Conservation (phyloP, 2,329 filamentous ascomycete species). For the Verticillium nonalfalfae region DNA sequence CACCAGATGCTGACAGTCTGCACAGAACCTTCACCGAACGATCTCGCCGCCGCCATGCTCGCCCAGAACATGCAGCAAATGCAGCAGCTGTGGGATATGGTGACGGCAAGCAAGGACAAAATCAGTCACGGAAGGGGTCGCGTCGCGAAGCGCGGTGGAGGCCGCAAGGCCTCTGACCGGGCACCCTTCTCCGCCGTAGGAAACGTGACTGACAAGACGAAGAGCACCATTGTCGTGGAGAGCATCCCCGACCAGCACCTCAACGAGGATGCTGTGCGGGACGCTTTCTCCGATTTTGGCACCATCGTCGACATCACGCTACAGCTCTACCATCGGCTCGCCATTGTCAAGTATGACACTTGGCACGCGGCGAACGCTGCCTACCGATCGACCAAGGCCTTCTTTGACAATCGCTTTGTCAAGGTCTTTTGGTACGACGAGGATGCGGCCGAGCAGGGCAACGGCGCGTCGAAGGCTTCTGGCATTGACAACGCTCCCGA, state of each 20-base stretch:
- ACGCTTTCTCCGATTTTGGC: constrained; percentile 70
- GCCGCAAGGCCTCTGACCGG: constrained; percentile 19
- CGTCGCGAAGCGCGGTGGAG: constrained; percentile 3
- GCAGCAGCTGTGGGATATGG: constrained; percentile 8
- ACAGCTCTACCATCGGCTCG: constrained; percentile 59
- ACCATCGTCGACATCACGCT: constrained; percentile 57
- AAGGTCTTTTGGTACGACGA: constrained; percentile 74
- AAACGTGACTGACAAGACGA: constrained; percentile 54
- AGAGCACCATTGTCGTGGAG: constrained; percentile 68
- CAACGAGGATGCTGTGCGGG: constrained; percentile 55
- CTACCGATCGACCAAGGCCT: constrained; percentile 69
- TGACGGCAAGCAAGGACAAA: constrained; percentile 15
- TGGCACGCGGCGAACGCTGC: constrained; percentile 63
- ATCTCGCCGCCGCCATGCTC: constrained; percentile 5
- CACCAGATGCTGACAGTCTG: not conserved
- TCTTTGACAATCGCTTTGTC: constrained; percentile 82
- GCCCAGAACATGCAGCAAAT: constrained; percentile 10
- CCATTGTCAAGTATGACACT: constrained; percentile 61
- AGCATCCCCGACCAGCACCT: constrained; percentile 70
- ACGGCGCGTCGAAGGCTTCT: not conserved
- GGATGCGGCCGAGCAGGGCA: constrained; percentile 21
- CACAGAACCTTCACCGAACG: constrained; percentile 8
- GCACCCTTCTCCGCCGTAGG: constrained; percentile 60
- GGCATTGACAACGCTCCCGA: not conserved
- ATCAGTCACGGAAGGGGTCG: constrained; percentile 17